Percentiles rank a stretch among this genome's conserved stretches.
Evolutionary conservation across 2,329 filamentous ascomycete genomes (phyloP).

Genomic region (Paraphoma chrysanthemicola): DNA sequence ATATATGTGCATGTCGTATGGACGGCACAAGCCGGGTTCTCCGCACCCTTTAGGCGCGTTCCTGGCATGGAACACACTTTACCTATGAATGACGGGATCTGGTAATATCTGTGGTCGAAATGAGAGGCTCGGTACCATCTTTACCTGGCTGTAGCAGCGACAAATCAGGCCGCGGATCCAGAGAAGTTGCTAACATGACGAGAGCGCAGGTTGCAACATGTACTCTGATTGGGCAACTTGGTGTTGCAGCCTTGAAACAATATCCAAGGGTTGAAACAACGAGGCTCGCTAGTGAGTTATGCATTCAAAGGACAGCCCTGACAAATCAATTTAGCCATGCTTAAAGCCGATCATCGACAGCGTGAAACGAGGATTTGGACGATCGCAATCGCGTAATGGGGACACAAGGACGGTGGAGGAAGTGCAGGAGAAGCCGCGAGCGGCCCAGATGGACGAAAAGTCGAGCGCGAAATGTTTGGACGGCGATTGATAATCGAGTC

Average conservation of each 20-base stretch:
- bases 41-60: background rate
- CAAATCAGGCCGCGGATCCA: background rate
- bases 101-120: background rate
- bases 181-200: background rate
- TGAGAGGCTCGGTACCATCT: too few species aligned
- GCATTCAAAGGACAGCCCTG: background rate
- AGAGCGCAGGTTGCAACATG: background rate
- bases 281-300: background rate
- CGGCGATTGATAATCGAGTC: too few species aligned
- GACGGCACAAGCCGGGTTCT: background rate
- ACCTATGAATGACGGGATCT: background rate
- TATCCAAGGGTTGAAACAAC: background rate
- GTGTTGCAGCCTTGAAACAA: background rate
- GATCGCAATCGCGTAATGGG: background rate
- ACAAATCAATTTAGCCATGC: background rate
- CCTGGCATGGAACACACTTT: background rate
- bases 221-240: background rate
- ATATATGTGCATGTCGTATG: background rate
- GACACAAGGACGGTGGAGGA: background rate
- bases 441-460: too few species aligned
- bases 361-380: background rate
- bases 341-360: background rate
- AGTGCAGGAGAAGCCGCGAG: too few species aligned
- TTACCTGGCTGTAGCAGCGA: background rate
- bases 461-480: too few species aligned